Base-by-base conservation (phyloP, 768 basidiomycete species). In the Pulveroboletus ravenelii region DNA sequence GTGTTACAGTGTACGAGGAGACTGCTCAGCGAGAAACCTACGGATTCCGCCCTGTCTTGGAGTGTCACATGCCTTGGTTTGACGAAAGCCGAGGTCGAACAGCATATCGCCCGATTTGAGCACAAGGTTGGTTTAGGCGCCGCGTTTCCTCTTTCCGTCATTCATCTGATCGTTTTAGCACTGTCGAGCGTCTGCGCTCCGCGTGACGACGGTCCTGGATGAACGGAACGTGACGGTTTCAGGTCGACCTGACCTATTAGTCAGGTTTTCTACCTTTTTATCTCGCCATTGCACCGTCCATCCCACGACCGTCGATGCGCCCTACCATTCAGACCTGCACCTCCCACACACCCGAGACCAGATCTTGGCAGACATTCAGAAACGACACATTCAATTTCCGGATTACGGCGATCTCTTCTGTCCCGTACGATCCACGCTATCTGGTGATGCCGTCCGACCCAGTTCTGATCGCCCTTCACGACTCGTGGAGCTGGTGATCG, bases 141-240 rank as follows among this genome's bases (percentile, higher is more conserved):
- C 25, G 1, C 17, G 10, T 35, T 9, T 9, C 5, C 13, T 8
- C 5, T 52, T 46, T 3, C 17, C 15, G 0, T 17, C 17, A 2
- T 29, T 45, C 4, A 51, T 64, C 27, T 37, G 5, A 29, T 30
- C 10, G 13, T 2, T 41, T 48, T 42, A 59, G 51, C 47, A 53
- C 45, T 48, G 48, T 53, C 59, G 48, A 36, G 40, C 51, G 41
- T 59, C 61, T 1, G 47, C 59, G 14, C 63, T 84, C 59, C 71
- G 64, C 58, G 65, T 84, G 40, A 82, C 81, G 1, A 78, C 80
- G 9, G 67, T 80, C 50, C 68, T 78, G 43, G 74, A 76, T 51
- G 68, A 73, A 46, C 64, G 56, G 10, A 76, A 72, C 48, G 66
- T 81, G 47, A 82, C 82, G 10, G 66, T 84, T 43, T 85, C 83